Conservation (phyloP, 345 rosid species). For the Camelina neglecta region DNA sequence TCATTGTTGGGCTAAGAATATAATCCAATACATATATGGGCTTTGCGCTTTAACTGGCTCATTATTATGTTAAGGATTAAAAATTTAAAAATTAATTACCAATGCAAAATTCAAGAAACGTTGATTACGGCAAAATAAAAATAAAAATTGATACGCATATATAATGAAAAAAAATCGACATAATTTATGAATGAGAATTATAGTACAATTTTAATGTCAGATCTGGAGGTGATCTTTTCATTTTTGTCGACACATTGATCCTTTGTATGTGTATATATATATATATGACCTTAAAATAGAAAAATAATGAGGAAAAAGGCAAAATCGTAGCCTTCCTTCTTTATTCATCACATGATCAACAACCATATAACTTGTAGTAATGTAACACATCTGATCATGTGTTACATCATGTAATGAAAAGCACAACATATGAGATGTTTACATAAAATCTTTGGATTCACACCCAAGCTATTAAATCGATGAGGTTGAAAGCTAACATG, state of each 20-base stretch:
- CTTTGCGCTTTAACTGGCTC: neutral
- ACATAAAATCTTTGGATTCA: neutral
- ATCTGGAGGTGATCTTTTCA: neutral
- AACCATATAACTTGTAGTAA: neutral
- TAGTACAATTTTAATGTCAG: no score
- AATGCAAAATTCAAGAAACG: neutral
- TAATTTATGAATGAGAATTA: no score
- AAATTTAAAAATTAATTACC: no score
- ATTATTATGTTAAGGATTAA: neutral
- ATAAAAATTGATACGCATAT: no score
- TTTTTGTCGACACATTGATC: neutral
- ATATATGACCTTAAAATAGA: neutral
- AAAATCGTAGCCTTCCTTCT: neutral
- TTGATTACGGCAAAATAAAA: neutral
- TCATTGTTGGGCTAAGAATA: conserved; percentile 12
- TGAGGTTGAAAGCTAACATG: conserved; percentile 28
- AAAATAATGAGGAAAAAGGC: neutral
- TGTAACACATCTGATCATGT: neutral
- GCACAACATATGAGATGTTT: conserved; percentile 15
- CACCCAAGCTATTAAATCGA: neutral
- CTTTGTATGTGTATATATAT: neutral
- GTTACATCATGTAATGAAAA: neutral
- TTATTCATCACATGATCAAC: conserved; percentile 18
- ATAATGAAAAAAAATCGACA: no score
- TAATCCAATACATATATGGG: neutral